Conservation (phyloP, 805 yeast genomes). For the Candida arabinofermentans region DNA sequence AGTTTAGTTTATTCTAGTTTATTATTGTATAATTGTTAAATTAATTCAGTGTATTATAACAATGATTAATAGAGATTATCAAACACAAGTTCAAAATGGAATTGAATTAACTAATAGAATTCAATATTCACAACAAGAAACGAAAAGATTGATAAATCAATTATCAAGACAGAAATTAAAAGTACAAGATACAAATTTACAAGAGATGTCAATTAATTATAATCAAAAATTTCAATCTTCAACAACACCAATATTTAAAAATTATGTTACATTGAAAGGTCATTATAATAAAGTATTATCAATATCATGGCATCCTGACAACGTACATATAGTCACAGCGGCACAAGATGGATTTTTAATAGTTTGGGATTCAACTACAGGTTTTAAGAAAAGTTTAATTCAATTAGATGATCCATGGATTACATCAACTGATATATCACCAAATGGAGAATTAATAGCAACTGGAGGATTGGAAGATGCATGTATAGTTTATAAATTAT, state of each 20-base stretch:
- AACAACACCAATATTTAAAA: conserved; percentile 10
- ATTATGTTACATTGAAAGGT: conserved; percentile 42
- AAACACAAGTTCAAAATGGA: conserved; percentile 24
- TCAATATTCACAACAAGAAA: conserved; percentile 23
- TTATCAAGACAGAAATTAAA: conserved; percentile 25
- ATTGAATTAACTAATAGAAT: conserved; percentile 19
- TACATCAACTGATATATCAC: conserved; percentile 67
- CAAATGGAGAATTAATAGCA: conserved; percentile 63
- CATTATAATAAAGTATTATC: conserved; percentile 73
- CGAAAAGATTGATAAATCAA: conserved; percentile 23
- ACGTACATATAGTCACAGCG: conserved; percentile 59
- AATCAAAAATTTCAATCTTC: conserved; percentile 6
- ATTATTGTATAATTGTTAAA: background rate
- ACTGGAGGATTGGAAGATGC: conserved; percentile 81
- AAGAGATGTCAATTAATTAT: conserved; percentile 24
- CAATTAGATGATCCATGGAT: conserved; percentile 78
- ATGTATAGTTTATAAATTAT: conserved; percentile 61
- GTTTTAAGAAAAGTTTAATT: conserved; percentile 66
- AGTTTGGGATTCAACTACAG: conserved; percentile 76
- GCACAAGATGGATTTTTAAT: conserved; percentile 86
- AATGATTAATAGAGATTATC: conserved; percentile 9
- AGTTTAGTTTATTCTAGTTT: background rate
- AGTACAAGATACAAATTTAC: conserved; percentile 25
- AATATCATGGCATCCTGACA: conserved; percentile 66
- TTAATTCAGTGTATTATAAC: background rate